These are phyloP conservation scores for Leccinum sublutescens DNA, from an alignment of 768 basidiomycete species.

Conservation along the genomic window DNA sequence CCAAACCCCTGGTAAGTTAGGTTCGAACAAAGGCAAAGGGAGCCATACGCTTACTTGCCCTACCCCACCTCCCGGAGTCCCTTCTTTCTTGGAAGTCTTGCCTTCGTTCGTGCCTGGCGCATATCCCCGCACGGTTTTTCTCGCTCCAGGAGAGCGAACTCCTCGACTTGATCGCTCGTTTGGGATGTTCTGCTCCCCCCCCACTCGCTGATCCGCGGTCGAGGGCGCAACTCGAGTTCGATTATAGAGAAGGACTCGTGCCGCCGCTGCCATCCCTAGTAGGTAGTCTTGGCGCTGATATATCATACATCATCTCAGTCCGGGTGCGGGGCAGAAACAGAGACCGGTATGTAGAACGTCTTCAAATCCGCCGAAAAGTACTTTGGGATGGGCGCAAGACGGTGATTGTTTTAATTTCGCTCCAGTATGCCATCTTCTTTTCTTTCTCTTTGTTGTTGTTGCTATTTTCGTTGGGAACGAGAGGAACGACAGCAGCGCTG, in stretches of 20 bases:
- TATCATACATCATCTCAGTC: too few species aligned
- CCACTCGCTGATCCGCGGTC: background rate
- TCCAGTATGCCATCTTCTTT: background rate
- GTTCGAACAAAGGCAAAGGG: background rate
- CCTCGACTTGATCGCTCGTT: background rate
- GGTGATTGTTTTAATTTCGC: background rate
- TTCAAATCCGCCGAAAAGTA: background rate
- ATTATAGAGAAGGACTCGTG: background rate
- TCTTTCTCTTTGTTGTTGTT: too few species aligned
- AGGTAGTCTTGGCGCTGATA: too few species aligned
- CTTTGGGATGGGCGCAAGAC: background rate
- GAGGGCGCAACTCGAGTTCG: background rate
- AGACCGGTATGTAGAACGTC: too few species aligned
- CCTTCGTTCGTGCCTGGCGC: background rate
- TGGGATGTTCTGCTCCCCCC: background rate
- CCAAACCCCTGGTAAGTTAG: background rate
- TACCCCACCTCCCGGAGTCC: background rate
- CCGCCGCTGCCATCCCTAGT: too few species aligned
- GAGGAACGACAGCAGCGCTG: background rate
- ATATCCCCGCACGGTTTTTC: background rate
- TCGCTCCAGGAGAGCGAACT: background rate
- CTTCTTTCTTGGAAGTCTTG: too few species aligned
- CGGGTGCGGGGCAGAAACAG: too few species aligned
- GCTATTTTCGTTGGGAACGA: background rate
- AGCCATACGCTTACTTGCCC: background rate